Conservation (phyloP, 192 early-diverging fungal genomes). For the Gaertneriomyces sp. region DNA sequence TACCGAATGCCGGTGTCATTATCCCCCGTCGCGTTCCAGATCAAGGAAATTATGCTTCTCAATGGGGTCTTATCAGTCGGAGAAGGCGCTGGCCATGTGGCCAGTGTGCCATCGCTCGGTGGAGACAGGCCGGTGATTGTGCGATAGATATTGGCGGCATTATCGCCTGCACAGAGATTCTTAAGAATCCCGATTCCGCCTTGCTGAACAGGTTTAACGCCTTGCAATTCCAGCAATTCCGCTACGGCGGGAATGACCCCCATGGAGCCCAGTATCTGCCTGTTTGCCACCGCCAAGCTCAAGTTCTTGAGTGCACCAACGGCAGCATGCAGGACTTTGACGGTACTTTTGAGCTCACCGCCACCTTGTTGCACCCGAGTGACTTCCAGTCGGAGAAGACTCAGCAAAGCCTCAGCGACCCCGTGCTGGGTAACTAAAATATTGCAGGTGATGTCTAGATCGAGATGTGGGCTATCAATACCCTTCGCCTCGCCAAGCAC, state of each 20-base stretch:
- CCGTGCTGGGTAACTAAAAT: conserved; percentile 32
- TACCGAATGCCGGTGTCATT: conserved; percentile 49
- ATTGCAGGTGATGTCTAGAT: conserved; percentile 38
- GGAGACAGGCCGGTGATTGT: conserved; percentile 47
- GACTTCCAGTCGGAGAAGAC: conserved; percentile 35
- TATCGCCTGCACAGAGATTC: conserved; percentile 44
- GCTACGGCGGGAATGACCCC: conserved; percentile 35
- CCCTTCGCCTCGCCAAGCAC: no score
- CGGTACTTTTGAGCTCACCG: conserved; percentile 32
- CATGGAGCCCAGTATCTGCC: conserved; percentile 36
- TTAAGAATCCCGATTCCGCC: conserved; percentile 43
- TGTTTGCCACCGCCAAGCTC: conserved; percentile 38
- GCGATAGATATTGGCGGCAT: conserved; percentile 47
- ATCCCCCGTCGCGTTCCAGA: conserved; percentile 48
- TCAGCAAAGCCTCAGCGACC: conserved; percentile 33
- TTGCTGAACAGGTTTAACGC: conserved; percentile 44
- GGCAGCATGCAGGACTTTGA: conserved; percentile 54
- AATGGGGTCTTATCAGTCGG: conserved; percentile 34
- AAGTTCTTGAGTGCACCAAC: conserved; percentile 55
- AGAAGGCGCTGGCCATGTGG: conserved; percentile 18
- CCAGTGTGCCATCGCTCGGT: conserved; percentile 20
- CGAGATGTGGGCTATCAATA: conserved; percentile 1
- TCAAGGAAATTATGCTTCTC: conserved; percentile 35
- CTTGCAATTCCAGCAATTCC: conserved; percentile 38
- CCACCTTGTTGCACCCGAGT: conserved; percentile 23